Percentiles rank a stretch among this genome's conserved stretches.
Evolutionary conservation across 2,329 filamentous ascomycete genomes (phyloP).

Genomic region (Aspergillus novoparasiticus): DNA sequence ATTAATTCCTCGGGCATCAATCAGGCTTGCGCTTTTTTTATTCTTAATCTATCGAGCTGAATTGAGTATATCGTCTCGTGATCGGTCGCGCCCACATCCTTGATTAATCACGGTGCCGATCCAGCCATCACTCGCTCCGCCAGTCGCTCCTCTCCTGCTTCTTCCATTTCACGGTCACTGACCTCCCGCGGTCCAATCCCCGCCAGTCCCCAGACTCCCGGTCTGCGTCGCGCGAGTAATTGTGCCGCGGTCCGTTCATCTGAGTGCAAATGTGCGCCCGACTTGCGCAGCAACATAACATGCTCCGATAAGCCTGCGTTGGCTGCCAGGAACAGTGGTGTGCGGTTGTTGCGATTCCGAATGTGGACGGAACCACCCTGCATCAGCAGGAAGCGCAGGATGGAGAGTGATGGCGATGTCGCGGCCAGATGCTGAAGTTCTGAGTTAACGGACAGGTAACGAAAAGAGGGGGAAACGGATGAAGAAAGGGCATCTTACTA

Average conservation of each 20-base stretch:
- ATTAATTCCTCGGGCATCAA: neutral
- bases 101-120: conserved; percentile 28
- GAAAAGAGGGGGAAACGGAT: neutral
- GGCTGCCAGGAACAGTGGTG: conserved; percentile 62
- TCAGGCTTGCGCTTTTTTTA: neutral
- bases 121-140: conserved; percentile 25
- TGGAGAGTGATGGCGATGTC: conserved; percentile 56
- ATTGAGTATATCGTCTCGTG: conserved; percentile 1
- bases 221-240: conserved; percentile 47
- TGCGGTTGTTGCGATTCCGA: conserved; percentile 60
- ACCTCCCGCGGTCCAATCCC: conserved; percentile 39
- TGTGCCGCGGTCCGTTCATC: conserved; percentile 58
- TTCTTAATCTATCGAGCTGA: neutral
- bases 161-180: conserved; percentile 27
- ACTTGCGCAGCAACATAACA: conserved; percentile 56
- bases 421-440: conserved; percentile 57
- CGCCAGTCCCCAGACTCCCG: conserved; percentile 47
- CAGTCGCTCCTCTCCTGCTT: conserved; percentile 16
- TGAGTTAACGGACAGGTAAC: conserved; percentile 6
- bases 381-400: conserved; percentile 58
- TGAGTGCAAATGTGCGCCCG: conserved; percentile 62
- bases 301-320: conserved; percentile 58
- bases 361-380: conserved; percentile 62
- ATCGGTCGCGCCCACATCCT: neutral
- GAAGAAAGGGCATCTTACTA: conserved; percentile 33